phyloP scores from a whole-genome alignment of 1,139 yeast genomes.

The Nadsonia commutata region DNA sequence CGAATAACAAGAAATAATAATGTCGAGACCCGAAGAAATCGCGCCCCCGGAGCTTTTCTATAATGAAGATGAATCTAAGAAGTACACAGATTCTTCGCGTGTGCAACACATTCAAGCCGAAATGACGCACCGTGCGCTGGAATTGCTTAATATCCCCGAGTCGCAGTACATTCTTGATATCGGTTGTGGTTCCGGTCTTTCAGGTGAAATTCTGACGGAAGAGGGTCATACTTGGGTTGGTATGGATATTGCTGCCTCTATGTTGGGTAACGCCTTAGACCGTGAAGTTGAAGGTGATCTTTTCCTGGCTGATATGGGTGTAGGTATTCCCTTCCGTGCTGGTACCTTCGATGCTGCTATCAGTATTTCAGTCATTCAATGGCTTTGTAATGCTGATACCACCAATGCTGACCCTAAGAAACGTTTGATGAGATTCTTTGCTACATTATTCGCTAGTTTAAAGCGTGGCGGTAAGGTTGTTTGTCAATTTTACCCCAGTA shows the following conservation, averaged over 20 bases:
- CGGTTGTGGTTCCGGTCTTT: slow-evolving; percentile 95
- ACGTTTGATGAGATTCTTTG: slow-evolving; percentile 70
- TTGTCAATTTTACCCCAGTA: slow-evolving; percentile 91
- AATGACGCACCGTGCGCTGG: slow-evolving; percentile 90
- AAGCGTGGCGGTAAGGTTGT: slow-evolving; percentile 93
- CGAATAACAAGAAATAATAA: slow-evolving; percentile 16
- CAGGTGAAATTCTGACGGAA: slow-evolving; percentile 86
- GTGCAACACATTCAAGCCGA: slow-evolving; percentile 96
- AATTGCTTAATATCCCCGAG: slow-evolving; percentile 57
- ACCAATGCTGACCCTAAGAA: slow-evolving; percentile 73
- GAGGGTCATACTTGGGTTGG: slow-evolving; percentile 96
- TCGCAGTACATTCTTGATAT: slow-evolving; percentile 67
- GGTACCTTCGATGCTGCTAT: slow-evolving; percentile 97
- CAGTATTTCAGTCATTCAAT: slow-evolving; percentile 87
- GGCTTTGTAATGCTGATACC: slow-evolving; percentile 95
- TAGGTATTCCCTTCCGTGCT: slow-evolving; percentile 87
- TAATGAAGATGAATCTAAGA: slow-evolving; percentile 75
- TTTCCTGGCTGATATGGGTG: slow-evolving; percentile 82
- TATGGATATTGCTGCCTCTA: slow-evolving; percentile 89
- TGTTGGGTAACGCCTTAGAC: slow-evolving; percentile 90
- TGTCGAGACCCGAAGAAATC: slow-evolving; percentile 95
- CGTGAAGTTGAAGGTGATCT: slow-evolving; percentile 89
- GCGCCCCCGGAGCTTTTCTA: slow-evolving; percentile 97
- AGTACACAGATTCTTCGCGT: slow-evolving; percentile 86
- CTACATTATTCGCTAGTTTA: slow-evolving; percentile 71